Evolutionary conservation across 2,329 filamentous ascomycete species (phyloP).

Genomic region (Nemania diffusa): DNA sequence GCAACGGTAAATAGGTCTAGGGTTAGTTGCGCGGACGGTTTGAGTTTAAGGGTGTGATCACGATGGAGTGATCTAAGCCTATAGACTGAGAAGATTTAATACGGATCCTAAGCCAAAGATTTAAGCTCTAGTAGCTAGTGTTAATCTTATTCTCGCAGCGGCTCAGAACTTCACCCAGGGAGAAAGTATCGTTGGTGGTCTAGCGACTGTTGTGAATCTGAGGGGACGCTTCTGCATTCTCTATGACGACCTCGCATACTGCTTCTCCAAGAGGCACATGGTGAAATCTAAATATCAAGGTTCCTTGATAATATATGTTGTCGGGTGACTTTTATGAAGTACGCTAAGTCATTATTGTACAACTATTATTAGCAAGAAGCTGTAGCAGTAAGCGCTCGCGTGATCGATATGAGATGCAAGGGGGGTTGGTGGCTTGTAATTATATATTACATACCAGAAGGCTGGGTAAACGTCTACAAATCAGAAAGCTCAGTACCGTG

Average conservation of each 20-base stretch:
- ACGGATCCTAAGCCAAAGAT: constrained; percentile 23
- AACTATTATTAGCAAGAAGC: too few relatives aligned
- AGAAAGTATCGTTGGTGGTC: constrained; percentile 14
- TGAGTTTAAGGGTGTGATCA: constrained; percentile 20
- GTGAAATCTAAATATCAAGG: not conserved
- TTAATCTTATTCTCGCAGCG: constrained; percentile 29
- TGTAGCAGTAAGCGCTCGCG: too few relatives aligned
- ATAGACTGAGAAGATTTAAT: constrained; percentile 21
- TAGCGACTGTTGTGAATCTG: constrained; percentile 27
- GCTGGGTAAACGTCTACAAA: too few relatives aligned
- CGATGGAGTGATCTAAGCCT: constrained; percentile 33
- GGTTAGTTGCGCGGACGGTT: constrained; percentile 28
- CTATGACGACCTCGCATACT: constrained; percentile 22
- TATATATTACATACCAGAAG: too few relatives aligned
- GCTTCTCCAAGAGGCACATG: constrained; percentile 12
- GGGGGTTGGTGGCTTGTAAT: too few relatives aligned
- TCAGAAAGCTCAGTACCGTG: too few relatives aligned
- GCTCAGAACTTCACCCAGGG: constrained; percentile 24
- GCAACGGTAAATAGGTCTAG: constrained; percentile 32
- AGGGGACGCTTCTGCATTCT: constrained; percentile 22
- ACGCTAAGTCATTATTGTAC: not conserved
- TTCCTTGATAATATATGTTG: not conserved
- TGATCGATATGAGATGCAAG: too few relatives aligned
- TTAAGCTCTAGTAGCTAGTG: constrained; percentile 23
- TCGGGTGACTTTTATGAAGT: not conserved